Evolutionary conservation across 306 rosid genomes (phyloP), one percentile per base, ranked within the genome.

Genomic region (Lablab purpureus): DNA sequence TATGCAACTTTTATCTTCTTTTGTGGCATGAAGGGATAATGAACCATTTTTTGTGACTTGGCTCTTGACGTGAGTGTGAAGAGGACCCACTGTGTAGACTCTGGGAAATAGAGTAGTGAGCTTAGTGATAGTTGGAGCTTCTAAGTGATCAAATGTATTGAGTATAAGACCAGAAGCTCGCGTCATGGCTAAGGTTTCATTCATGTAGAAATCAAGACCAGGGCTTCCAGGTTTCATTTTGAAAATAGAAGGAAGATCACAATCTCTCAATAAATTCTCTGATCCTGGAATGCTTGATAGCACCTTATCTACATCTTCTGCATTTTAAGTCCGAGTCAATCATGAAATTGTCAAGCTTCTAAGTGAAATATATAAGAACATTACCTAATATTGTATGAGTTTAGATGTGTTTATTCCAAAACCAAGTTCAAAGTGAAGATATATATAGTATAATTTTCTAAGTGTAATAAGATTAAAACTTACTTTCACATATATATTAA

Each of bases 1-100:
- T 5, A 72, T 63, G 74, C 84, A 80, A 1, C 59, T 73, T 80
- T n/a, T 73, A 4, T 80, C 79, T 62, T 80, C 79, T 49, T 23
- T 10, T 62, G 65, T 51, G 5, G 62, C 11, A 46, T 32, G 1
- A 47, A 13, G 25, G 2, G 71, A 2, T 6, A 5, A 6, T 18
- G 51, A 40, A 40, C 2, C 22, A 10, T 66, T 37, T n/a, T 37
- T 19, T 13, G 36, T 4, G 11, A 63, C 0, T 58, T 63, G 36
- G 55, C 18, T 6, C 27, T 83, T 68, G 59, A 14, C 36, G 14
- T 63, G 23, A 63, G 56, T 7, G 19, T 63, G 74, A 15, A 80
- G 79, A 22, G 79, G 84, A 19, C 79, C 83, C 13, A 72, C 25
- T 1, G 74, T 49, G 74, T 63, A 80, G 6, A 73, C 64, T 36